Evolutionary conservation across 202 grass and related monocot species (phyloP).

Genomic region (Panicum virgatum): DNA sequence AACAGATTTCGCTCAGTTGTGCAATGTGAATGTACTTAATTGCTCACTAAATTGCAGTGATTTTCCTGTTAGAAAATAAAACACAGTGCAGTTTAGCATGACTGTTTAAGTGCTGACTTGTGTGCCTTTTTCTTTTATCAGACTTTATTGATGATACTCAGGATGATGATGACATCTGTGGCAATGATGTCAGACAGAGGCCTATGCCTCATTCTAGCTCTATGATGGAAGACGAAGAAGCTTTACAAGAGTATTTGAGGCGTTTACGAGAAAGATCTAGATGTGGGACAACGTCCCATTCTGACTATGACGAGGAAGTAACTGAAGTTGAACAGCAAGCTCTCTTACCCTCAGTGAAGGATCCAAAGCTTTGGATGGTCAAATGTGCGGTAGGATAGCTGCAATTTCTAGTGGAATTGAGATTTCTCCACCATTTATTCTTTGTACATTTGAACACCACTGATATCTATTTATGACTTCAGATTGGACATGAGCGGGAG

Average conservation of each 20-base stretch:
- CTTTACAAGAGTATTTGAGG: conserved; percentile 35
- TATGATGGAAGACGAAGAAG: conserved; percentile 56
- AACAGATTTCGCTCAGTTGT: not conserved
- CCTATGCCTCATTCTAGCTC: conserved; percentile 37
- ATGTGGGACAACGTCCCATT: conserved; percentile 37
- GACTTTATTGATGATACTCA: conserved; percentile 66
- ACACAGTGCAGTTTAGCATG: not conserved
- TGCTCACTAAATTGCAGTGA: not conserved
- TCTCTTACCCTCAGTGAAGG: conserved; percentile 85
- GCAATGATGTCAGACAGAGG: conserved; percentile 40
- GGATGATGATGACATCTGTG: conserved; percentile 52
- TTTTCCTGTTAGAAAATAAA: not conserved
- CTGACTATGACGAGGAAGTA: conserved; percentile 55
- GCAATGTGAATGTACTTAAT: not conserved
- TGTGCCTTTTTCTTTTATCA: conserved; percentile 15
- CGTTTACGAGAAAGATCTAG: conserved; percentile 17
- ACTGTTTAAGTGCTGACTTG: not conserved
- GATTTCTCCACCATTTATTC: conserved; percentile 16
- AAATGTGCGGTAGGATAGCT: conserved; percentile 77
- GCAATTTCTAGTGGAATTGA: conserved; percentile 22
- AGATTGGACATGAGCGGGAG: conserved; percentile 79
- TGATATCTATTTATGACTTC: conserved; percentile 37
- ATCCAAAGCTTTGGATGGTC: conserved; percentile 97
- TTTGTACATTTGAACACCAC: conserved; percentile 21
- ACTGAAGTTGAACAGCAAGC: conserved; percentile 82